Evolutionary conservation across 2,329 filamentous ascomycete genomes (phyloP).

Genomic region (Tolypocladium pustulatum): DNA sequence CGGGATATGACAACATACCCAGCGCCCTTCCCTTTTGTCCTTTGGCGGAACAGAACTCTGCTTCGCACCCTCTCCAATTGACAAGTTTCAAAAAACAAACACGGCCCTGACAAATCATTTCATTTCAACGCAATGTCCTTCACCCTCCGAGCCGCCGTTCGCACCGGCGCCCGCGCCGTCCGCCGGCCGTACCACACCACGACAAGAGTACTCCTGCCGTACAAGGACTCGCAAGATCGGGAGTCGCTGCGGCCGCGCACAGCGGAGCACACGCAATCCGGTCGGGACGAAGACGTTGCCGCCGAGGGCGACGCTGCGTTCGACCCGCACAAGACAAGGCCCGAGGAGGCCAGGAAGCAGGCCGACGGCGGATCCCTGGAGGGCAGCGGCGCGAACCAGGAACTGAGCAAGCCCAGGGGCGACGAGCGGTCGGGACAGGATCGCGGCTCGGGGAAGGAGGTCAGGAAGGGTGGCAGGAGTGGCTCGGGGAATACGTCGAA

Average conservation of each 20-base stretch:
- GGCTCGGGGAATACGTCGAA: slow-evolving; percentile 18
- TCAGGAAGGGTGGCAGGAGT: slow-evolving; percentile 24
- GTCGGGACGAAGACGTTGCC: slow-evolving; percentile 49
- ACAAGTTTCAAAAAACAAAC: background rate
- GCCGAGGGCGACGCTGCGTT: slow-evolving; percentile 54
- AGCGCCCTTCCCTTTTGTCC: background rate
- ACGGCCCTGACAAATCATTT: background rate
- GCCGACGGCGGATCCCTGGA: slow-evolving; percentile 27
- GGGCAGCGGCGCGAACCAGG: slow-evolving; percentile 33
- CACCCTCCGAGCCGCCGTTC: background rate
- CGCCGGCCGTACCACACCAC: slow-evolving; percentile 23
- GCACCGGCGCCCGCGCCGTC: background rate
- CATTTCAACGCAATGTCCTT: background rate
- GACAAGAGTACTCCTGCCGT: slow-evolving; percentile 17
- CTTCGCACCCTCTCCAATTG: background rate
- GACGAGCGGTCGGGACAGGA: slow-evolving; percentile 23
- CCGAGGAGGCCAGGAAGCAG: slow-evolving; percentile 44
- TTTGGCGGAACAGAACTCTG: background rate
- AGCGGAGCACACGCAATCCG: slow-evolving; percentile 59
- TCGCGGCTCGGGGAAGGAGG: slow-evolving; percentile 20
- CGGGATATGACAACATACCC: background rate
- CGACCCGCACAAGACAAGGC: slow-evolving; percentile 55
- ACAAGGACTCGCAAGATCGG: slow-evolving; percentile 46
- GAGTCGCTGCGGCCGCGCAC: slow-evolving; percentile 53
- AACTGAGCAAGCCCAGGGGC: slow-evolving; percentile 28